phyloP scores from a whole-genome alignment of 1,284 basidiomycete species.

The Cutaneotrichosporon dermatis region DNA sequence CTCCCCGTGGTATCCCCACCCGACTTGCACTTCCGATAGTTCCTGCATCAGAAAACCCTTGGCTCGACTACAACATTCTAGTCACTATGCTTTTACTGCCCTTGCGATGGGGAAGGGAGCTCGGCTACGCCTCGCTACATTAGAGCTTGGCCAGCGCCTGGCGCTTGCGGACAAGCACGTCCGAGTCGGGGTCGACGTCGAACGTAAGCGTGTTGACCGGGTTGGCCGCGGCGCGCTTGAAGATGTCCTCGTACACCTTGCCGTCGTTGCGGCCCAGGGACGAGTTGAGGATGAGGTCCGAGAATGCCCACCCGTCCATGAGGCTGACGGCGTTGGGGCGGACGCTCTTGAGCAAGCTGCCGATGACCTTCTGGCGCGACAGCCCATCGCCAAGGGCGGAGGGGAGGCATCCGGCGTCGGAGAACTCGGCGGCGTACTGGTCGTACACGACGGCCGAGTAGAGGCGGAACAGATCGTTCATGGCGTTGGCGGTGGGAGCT shows the following conservation, averaged over 20 bases:
- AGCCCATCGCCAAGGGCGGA: neutral
- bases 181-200: slow-evolving; percentile 9
- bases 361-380: slow-evolving; percentile 6
- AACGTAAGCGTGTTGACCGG: slow-evolving; percentile 17
- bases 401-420: slow-evolving; percentile 51
- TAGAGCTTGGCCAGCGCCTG: slow-evolving; percentile 8
- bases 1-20: too few species aligned
- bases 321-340: slow-evolving; percentile 41
- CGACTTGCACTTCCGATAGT: too few species aligned
- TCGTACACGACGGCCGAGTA: slow-evolving; percentile 51
- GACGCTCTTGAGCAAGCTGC: slow-evolving; percentile 1
- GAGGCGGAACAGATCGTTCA: slow-evolving; percentile 46
- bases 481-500: neutral
- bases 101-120: too few species aligned
- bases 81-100: too few species aligned
- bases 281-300: slow-evolving; percentile 57
- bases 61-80: too few species aligned
- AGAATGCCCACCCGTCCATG: slow-evolving; percentile 54
- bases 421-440: slow-evolving; percentile 52
- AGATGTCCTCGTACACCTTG: slow-evolving; percentile 51
- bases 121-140: too few species aligned
- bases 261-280: slow-evolving; percentile 54
- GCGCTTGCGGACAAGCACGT: neutral
- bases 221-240: slow-evolving; percentile 37
- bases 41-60: too few species aligned